phyloP scores from a whole-genome alignment of 805 yeast genomes.

The Spathaspora sp. region DNA sequence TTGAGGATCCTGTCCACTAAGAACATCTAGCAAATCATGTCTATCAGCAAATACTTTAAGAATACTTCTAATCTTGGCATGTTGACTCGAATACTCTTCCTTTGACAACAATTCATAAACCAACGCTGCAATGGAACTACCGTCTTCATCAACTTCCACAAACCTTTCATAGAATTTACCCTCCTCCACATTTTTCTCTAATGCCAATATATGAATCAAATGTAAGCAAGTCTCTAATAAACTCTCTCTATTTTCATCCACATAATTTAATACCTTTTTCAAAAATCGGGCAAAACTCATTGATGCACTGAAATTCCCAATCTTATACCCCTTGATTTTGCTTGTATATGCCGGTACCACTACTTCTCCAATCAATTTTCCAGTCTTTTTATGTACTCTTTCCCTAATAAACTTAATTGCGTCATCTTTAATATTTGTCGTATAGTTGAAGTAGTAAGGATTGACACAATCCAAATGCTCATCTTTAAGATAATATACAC shows the following conservation, averaged over 20 bases:
- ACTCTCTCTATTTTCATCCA: constrained; percentile 44
- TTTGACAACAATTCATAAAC: constrained; percentile 36
- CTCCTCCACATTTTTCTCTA: constrained; percentile 28
- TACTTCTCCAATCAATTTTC: constrained; percentile 42
- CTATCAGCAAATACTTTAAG: constrained; percentile 30
- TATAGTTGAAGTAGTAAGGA: constrained; percentile 77
- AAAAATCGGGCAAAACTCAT: constrained; percentile 52
- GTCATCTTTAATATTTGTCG: constrained; percentile 78
- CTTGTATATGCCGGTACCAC: constrained; percentile 49
- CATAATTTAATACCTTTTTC: constrained; percentile 44
- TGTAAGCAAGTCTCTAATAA: constrained; percentile 60
- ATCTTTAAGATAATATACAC: constrained; percentile 35
- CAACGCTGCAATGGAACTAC: constrained; percentile 27
- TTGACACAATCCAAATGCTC: constrained; percentile 30
- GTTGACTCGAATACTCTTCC: constrained; percentile 40
- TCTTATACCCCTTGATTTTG: constrained; percentile 3
- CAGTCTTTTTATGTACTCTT: constrained; percentile 37
- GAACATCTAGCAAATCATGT: constrained; percentile 14
- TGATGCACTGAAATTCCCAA: constrained; percentile 53
- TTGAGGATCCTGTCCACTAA: constrained; percentile 16
- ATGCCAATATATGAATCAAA: constrained; percentile 57
- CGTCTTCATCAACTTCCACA: constrained; percentile 27
- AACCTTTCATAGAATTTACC: constrained; percentile 29
- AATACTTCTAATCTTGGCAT: constrained; percentile 56
- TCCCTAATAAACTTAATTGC: constrained; percentile 65